Evolutionary conservation across 768 basidiomycete genomes (phyloP), one percentile per base, ranked within the genome.

Genomic region (Leccinum arenicola): DNA sequence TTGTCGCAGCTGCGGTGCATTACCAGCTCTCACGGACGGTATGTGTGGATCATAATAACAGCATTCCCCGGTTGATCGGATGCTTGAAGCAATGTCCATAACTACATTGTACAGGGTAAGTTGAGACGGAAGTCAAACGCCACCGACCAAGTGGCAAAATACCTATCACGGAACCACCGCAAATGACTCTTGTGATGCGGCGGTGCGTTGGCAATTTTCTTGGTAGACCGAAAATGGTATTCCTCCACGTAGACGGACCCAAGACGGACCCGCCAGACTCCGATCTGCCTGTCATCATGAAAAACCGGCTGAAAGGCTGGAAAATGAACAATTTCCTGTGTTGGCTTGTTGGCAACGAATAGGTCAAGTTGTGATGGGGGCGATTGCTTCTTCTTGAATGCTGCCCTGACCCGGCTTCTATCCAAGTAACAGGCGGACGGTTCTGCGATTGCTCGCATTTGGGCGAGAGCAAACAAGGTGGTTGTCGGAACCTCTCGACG

Each of bases 1-100:
- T 98, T 98, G 73, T 81, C 98, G 96, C 95, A 33, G 83, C 98
- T 17, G 97, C 97, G 2, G 98, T 99, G 97, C 95, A 92, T 68
- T 95, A 1, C 77, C 98, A 40, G 98, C 98, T 79, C 78, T 98
- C 68, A 88, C 91, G 3, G 98, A 98, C 38, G 3, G 3, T n/a
- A 40, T 68, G 97, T 98, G 76, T 81, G 97, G 43, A 99, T 98
- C 69, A 14, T 33, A 3, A n/a, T 40, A 40, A 35, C 38, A 40
- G 17, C 38, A 40, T 97, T 97, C 0, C 82, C 0, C 97, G 97
- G 21, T 77, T 99, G 64, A 98, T 98, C 71, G 93, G 97, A 63
- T 95, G 92, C 71, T 75, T 98, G 74, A 96, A 98, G 95, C 1
- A 96, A 98, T 73, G 93, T 97, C 19, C 87, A 95, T 47, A 98